Percentiles rank a stretch among this genome's conserved stretches.
phyloP scores from a whole-genome alignment of 2,329 filamentous ascomycete species.

The Venturia aucupariae region DNA sequence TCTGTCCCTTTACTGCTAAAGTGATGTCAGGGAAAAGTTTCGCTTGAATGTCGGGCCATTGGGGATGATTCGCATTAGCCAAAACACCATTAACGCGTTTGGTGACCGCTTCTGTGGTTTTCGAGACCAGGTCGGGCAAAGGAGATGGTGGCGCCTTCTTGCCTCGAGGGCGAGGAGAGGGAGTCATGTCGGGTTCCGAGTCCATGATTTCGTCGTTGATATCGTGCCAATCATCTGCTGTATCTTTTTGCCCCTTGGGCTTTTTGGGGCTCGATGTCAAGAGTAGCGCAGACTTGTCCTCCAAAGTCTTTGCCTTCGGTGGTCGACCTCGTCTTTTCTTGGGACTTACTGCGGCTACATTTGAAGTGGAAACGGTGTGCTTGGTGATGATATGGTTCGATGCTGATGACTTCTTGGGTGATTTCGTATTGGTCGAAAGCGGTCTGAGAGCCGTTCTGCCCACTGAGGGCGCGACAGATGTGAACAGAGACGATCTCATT shows the following conservation, averaged over 20 bases:
- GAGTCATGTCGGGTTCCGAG: conserved; percentile 30
- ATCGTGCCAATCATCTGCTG: background rate
- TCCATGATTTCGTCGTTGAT: conserved; percentile 29
- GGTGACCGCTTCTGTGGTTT: background rate
- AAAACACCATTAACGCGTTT: conserved; percentile 4
- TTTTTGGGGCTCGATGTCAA: background rate
- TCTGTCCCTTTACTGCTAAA: conserved; percentile 36
- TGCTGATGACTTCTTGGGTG: background rate
- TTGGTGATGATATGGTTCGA: background rate
- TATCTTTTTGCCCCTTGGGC: background rate
- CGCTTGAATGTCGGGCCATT: conserved; percentile 27
- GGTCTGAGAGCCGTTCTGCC: conserved; percentile 1
- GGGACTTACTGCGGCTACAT: conserved; percentile 5
- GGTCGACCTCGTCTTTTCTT: conserved; percentile 21
- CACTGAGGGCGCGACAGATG: background rate
- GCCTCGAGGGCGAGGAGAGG: conserved; percentile 26
- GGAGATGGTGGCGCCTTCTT: conserved; percentile 7
- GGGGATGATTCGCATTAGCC: conserved; percentile 17
- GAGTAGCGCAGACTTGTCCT: background rate
- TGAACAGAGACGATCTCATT: background rate
- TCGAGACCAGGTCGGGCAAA: background rate
- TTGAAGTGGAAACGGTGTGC: background rate
- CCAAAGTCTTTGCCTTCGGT: conserved; percentile 18
- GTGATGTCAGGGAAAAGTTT: conserved; percentile 41
- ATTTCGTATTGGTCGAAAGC: conserved; percentile 7